Evolutionary conservation across 1,139 yeast species (phyloP), one percentile per base, ranked within the genome.

Genomic region (Kurtzmaniella quercitrusa): DNA sequence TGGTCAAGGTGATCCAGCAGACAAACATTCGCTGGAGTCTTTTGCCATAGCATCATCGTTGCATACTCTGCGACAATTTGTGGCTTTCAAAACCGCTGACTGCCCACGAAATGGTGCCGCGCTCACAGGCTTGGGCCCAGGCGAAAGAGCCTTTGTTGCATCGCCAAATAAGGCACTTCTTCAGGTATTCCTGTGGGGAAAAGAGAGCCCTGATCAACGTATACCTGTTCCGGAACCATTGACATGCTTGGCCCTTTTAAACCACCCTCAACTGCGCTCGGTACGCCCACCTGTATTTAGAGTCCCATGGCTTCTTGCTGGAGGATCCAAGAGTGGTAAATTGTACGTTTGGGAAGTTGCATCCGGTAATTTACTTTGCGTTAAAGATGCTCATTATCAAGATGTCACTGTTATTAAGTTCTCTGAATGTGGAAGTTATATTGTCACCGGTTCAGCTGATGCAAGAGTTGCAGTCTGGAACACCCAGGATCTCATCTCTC

Each of bases 381-480:
- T 82, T 8, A 80, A 80, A 54, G 93, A 88, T 41, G 84, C 88
- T 1, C 98, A 93, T 65, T 93, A 88, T 61, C 97, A 91, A 61
- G 73, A 76, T 5, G 74, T 89, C 12, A 75, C 84, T 0, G 71
- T 71, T 28, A 59, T 91, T 21, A 71, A 69, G 47, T 79, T 86
- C 51, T 69, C 87, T 2, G 50, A 63, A 15, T 85, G 89, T 55
- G 93, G 93, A 5, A 76, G 80, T 7, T 83, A 77, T 47, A 57
- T 93, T 38, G 72, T 86, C 14, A 76, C 93, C 3, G 88, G 84
- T n/a, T 88, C 95, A 48, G 74, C 73, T 38, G 98, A 93, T 66
- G 80, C 95, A 1, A 71, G 97, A 49, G 76, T 86, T 23, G 71
- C 84, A 33, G 78, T 87, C 8, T 91, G 96, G 94, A 77, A 78